Percentiles rank a stretch among this genome's conserved stretches.
These are phyloP conservation scores for Polymyxa betae DNA, from an alignment of 208 protist species.

Conservation along the genomic window DNA sequence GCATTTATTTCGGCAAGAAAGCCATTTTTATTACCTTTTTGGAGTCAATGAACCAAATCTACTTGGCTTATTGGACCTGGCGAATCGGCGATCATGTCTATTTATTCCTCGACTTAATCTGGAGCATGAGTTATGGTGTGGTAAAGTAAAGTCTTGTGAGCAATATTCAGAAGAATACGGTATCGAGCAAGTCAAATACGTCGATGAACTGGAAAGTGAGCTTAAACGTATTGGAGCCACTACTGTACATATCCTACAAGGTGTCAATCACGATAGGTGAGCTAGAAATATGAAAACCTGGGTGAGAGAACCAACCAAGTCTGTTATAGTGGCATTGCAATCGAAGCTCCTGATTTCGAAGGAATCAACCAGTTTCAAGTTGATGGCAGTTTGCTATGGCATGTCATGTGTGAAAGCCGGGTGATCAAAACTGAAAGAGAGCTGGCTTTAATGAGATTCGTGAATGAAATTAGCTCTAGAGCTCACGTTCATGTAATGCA, in stretches of 20 bases:
- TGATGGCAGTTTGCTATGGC: conserved; percentile 5
- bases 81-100: conserved; percentile 31
- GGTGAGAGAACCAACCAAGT: background rate
- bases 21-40: conserved; percentile 67
- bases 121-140: conserved; percentile 65
- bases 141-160: background rate
- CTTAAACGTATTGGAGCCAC: background rate
- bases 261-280: conserved; percentile 28
- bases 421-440: conserved; percentile 55
- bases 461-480: conserved; percentile 44
- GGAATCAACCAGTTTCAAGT: background rate
- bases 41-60: conserved; percentile 64
- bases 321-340: background rate
- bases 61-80: conserved; percentile 57
- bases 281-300: background rate
- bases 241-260: background rate
- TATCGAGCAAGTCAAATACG: background rate
- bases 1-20: conserved; percentile 67
- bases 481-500: conserved; percentile 29
- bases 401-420: conserved; percentile 49
- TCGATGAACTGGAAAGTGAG: background rate
- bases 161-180: background rate
- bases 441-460: conserved; percentile 38
- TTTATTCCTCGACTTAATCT: conserved; percentile 59
- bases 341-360: background rate